Conservation (phyloP, 495 filamentous ascomycete species). For the Saxophila tyrrhenica region DNA sequence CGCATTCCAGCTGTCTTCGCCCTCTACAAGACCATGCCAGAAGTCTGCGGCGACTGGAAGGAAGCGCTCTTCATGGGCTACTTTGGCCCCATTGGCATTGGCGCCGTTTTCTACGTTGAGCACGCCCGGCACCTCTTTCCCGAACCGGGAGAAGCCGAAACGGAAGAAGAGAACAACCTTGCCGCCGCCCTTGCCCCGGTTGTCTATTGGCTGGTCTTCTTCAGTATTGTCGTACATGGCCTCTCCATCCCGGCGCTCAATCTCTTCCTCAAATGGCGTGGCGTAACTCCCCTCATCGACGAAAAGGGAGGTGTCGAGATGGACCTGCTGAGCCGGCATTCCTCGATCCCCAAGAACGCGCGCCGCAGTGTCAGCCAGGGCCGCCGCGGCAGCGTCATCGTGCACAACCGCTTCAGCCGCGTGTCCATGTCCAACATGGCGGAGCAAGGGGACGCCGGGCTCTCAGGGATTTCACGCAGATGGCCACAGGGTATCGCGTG, state of each 20-base stretch:
- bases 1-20: constrained; percentile 64
- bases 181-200: constrained; percentile 54
- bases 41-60: constrained; percentile 43
- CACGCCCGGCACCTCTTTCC: constrained; percentile 56
- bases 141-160: constrained; percentile 42
- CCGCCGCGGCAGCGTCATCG: not conserved
- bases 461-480: too few species aligned
- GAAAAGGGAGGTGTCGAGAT: not conserved
- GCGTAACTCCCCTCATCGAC: not conserved
- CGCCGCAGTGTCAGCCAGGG: not conserved
- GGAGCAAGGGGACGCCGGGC: too few species aligned
- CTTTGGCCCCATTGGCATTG: not conserved
- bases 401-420: not conserved
- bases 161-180: constrained; percentile 52
- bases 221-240: constrained; percentile 80
- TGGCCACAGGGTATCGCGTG: too few species aligned
- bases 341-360: not conserved
- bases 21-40: constrained; percentile 41
- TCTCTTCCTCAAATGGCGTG: not conserved
- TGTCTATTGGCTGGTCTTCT: constrained; percentile 74
- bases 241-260: constrained; percentile 52
- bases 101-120: constrained; percentile 66
- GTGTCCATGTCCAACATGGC: too few species aligned
- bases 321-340: not conserved
- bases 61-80: constrained; percentile 52